phyloP scores from a whole-genome alignment of 371 early-diverging fungal genomes.

The Synchytrium microbalum region DNA sequence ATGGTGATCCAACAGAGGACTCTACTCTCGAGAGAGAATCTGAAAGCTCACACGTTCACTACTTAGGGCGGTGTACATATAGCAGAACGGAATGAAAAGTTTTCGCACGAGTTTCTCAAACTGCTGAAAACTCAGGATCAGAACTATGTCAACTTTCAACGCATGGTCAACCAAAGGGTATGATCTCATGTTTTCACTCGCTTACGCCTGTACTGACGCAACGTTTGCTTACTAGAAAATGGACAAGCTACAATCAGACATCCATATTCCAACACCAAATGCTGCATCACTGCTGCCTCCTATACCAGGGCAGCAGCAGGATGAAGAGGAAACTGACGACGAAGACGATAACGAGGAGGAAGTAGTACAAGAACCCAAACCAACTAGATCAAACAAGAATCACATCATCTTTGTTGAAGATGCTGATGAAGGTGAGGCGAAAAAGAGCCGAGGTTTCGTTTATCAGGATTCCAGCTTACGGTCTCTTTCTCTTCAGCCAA shows the following conservation, averaged over 20 bases:
- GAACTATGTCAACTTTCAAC: slow-evolving; percentile 72
- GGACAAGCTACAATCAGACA: slow-evolving; percentile 53
- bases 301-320: slow-evolving; percentile 27
- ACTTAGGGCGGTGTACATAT: slow-evolving; percentile 61
- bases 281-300: slow-evolving; percentile 11
- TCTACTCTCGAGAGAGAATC: neutral
- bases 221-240: slow-evolving; percentile 48
- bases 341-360: slow-evolving; percentile 85
- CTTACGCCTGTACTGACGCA: neutral
- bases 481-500: slow-evolving; percentile 17
- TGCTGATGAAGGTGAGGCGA: slow-evolving; percentile 54
- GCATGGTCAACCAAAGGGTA: slow-evolving; percentile 69
- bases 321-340: slow-evolving; percentile 82
- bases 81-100: slow-evolving; percentile 54
- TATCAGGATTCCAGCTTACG: neutral
- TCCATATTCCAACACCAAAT: slow-evolving; percentile 52
- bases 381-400: slow-evolving; percentile 36
- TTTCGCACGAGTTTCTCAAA: slow-evolving; percentile 68
- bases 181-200: neutral
- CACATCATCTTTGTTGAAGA: slow-evolving; percentile 88
- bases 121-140: slow-evolving; percentile 88
- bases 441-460: neutral
- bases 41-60: neutral
- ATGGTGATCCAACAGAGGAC: no score
- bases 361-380: slow-evolving; percentile 24